Evolutionary conservation across 179 eudicot species (phyloP).

Genomic region (Gypsophila paniculata): DNA sequence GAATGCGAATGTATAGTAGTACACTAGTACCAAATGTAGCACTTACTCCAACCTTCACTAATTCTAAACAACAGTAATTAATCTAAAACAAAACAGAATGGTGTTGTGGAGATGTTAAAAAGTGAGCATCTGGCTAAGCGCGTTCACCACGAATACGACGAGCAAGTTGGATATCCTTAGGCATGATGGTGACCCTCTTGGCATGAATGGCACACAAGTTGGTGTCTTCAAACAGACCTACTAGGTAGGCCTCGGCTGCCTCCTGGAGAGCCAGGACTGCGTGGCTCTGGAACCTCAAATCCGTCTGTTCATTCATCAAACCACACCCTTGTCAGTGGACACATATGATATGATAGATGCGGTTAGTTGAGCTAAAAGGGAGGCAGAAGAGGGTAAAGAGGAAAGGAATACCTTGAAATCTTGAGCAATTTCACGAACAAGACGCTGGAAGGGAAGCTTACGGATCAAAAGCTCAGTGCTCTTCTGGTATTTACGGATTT

Average conservation of each 20-base stretch:
- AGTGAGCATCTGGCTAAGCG: no score
- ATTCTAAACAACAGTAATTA: no score
- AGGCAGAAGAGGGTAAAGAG: no score
- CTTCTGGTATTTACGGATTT: constrained; percentile 64
- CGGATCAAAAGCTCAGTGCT: constrained; percentile 64
- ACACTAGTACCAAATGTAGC: no score
- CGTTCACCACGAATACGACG: constrained; percentile 65
- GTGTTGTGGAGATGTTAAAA: no score
- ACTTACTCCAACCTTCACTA: no score
- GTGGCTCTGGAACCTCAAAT: constrained; percentile 63
- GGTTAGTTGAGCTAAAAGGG: no score
- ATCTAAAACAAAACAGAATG: no score
- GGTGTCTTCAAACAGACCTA: constrained; percentile 56
- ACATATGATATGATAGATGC: no score
- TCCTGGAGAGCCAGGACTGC: constrained; percentile 41
- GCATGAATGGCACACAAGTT: constrained; percentile 52
- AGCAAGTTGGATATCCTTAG: constrained; percentile 55
- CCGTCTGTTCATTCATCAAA: constrained; percentile 25
- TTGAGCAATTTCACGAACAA: constrained; percentile 63
- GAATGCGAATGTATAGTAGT: no score
- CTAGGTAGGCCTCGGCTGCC: constrained; percentile 50
- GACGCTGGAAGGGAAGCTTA: constrained; percentile 40
- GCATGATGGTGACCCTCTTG: constrained; percentile 52
- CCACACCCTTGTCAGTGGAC: no score
- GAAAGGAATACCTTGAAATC: constrained; percentile 38